These are phyloP conservation scores for Aspergillus novofumigatus DNA, from an alignment of 2,329 filamentous ascomycete species.

Conservation along the genomic window DNA sequence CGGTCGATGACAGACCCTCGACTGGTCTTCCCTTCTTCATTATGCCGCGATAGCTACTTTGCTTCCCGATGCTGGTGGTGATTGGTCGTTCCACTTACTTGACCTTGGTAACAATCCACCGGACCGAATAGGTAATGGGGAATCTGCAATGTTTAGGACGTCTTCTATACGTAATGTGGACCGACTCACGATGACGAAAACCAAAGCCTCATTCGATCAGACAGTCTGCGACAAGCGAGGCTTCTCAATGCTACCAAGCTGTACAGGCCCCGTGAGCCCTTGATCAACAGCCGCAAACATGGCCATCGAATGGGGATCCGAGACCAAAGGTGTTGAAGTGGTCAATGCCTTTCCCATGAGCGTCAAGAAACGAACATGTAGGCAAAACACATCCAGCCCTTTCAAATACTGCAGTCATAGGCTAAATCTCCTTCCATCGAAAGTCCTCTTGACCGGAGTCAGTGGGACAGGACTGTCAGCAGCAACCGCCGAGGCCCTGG, in stretches of 20 bases:
- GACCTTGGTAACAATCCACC: neutral
- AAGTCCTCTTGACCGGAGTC: conserved; percentile 27
- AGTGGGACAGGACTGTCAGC: conserved; percentile 21
- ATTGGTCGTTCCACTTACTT: neutral
- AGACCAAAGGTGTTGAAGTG: conserved; percentile 29
- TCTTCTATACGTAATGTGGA: conserved; percentile 1
- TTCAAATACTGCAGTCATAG: neutral
- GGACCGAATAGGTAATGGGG: neutral
- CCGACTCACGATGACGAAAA: conserved; percentile 14
- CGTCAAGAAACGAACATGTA: conserved; percentile 30
- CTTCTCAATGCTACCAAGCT: neutral
- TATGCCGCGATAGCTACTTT: neutral
- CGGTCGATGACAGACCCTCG: neutral
- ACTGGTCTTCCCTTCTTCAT: too few relatives aligned
- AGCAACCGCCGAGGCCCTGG: conserved; percentile 24
- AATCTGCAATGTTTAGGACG: neutral
- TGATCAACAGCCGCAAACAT: neutral
- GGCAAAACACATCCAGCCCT: neutral
- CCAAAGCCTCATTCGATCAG: neutral
- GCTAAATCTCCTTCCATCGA: neutral
- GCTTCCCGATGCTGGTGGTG: neutral
- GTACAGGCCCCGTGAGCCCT: neutral
- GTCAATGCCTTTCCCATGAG: conserved; percentile 23
- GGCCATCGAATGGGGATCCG: neutral
- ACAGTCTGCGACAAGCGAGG: neutral